Base-by-base conservation (phyloP, 2,329 filamentous ascomycete species). In the Claviceps spartinae region DNA sequence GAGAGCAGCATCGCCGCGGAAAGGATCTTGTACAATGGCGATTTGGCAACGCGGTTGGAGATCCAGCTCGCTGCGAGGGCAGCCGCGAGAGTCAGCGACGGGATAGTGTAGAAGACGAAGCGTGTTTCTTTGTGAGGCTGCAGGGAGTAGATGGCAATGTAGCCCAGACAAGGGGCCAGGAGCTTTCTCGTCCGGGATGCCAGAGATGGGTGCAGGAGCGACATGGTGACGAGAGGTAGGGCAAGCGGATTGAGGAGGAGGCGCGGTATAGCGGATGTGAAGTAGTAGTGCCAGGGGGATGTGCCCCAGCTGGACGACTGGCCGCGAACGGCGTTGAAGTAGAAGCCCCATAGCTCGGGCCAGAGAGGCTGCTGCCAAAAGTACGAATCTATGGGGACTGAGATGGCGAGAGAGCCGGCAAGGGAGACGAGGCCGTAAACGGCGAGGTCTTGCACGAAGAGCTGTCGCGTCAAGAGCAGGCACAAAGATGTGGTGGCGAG, bases 81-180 rank as follows among this genome's bases (percentile, higher is more conserved):
- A 0, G 88, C 84, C 2, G 83, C 78, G 11, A 84, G 85, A 0
- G 90, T 95, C 34, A 97, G 71, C 0, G 84, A 76, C 0, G 93
- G 93, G 24, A 95, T 75, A 50, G 81, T 76, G 69, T 97, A 97
- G 61, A 97, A 82, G 59, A 98, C 83, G 72, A 98, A 98, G 18
- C 93, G 86, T 65, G 89, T 86, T 70, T 98, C 93, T 65, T 98
- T 98, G 71, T 98, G 93, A 0, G 91, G 90, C 55, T 95, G 85
- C 49, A 88, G 60, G 56, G 88, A 95, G 72, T 95, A 97, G 44
- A 94, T 67, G 4, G 76, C 76, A 20, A 94, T 74, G 65, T 90
- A 98, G 34, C 78, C 66, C 1, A 94, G 58, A 9, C 79, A 76
- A 0, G 93, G 89, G 2, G 83, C 59, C 4, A 86, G 72, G 0